Percentiles rank a stretch among this genome's conserved stretches.
phyloP scores from a whole-genome alignment of 345 rosid species.

The Euphorbia tirucalli region DNA sequence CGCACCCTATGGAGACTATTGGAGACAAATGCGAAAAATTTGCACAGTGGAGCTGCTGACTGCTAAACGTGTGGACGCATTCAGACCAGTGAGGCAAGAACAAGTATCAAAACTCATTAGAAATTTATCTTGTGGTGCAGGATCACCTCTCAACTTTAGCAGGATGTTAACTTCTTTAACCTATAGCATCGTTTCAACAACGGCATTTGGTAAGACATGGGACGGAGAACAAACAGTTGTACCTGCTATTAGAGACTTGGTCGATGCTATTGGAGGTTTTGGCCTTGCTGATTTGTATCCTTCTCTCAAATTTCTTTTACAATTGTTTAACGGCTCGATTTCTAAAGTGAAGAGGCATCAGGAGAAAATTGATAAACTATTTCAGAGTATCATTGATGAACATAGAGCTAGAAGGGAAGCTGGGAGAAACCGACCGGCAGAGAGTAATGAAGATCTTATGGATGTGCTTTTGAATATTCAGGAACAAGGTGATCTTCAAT shows the following conservation, averaged over 20 bases:
- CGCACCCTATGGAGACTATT: conserved; percentile 7
- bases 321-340: neutral
- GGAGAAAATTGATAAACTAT: neutral
- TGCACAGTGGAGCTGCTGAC: conserved; percentile 9
- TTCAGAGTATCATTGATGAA: conserved; percentile 1
- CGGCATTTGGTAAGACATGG: conserved; percentile 3
- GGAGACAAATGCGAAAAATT: conserved; percentile 14
- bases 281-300: conserved; percentile 4
- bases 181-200: neutral
- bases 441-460: conserved; percentile 6
- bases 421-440: too few relatives aligned
- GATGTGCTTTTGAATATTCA: conserved; percentile 9
- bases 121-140: neutral
- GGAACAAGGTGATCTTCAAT: neutral
- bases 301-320: neutral
- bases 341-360: neutral
- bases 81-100: conserved; percentile 10
- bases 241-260: neutral
- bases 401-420: conserved; percentile 12
- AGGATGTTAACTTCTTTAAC: neutral
- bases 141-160: conserved; percentile 12
- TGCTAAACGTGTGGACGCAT: conserved; percentile 2
- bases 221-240: neutral
- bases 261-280: neutral
- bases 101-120: conserved; percentile 6